phyloP scores from a whole-genome alignment of 768 basidiomycete genomes.

The Lentinula sp. region DNA sequence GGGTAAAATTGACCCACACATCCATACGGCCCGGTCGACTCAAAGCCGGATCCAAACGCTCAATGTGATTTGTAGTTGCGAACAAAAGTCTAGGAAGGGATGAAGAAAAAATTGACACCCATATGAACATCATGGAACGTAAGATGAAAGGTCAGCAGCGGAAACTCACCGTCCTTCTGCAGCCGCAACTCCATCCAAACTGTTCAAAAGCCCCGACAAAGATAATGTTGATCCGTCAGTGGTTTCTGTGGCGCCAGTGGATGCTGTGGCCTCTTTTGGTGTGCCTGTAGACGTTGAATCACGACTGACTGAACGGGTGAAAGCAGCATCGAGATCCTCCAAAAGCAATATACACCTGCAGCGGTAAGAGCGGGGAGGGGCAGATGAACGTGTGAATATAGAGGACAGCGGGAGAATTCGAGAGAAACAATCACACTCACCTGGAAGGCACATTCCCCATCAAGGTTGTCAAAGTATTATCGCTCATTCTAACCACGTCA shows the following conservation, averaged over 20 bases:
- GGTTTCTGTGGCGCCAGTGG: constrained; percentile 36
- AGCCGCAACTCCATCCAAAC: constrained; percentile 80
- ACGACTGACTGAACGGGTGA: constrained; percentile 82
- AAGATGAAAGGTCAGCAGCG: neutral
- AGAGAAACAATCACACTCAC: constrained; percentile 26
- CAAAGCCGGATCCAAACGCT: constrained; percentile 85
- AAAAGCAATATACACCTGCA: constrained; percentile 84
- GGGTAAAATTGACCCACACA: constrained; percentile 87
- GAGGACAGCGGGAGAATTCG: constrained; percentile 1
- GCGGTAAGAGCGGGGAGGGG: constrained; percentile 4
- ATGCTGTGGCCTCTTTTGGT: constrained; percentile 44
- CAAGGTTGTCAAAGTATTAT: constrained; percentile 79
- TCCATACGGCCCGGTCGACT: constrained; percentile 89
- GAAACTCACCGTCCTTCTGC: constrained; percentile 74
- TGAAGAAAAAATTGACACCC: neutral
- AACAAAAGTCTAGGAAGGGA: constrained; percentile 59
- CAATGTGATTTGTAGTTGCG: constrained; percentile 92
- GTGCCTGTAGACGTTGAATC: constrained; percentile 74
- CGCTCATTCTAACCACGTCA: constrained; percentile 63
- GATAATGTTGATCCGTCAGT: constrained; percentile 79
- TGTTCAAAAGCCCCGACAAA: constrained; percentile 81
- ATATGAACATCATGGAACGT: neutral
- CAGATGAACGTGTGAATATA: neutral
- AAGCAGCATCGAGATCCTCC: constrained; percentile 91
- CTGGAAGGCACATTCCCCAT: constrained; percentile 87